Evolutionary conservation across 768 basidiomycete genomes (phyloP).

Genomic region (Chalciporus sphaerocephalus): DNA sequence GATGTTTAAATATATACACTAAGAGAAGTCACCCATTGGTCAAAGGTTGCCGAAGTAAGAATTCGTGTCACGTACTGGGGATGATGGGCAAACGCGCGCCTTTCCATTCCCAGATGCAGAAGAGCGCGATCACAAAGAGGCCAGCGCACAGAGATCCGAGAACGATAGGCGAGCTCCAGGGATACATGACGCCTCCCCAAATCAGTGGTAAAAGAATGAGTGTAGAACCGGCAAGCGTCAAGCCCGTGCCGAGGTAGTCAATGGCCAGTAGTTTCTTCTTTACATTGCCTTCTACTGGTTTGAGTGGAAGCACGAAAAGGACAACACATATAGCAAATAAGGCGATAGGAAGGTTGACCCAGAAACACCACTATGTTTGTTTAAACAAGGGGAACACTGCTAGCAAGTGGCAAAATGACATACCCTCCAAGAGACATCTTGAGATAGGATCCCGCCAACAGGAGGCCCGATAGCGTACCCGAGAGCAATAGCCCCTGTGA

Average conservation of each 20-base stretch:
- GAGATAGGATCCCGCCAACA: constrained; percentile 59
- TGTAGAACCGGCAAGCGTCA: constrained; percentile 59
- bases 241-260: constrained; percentile 56
- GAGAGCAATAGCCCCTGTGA: constrained; percentile 49
- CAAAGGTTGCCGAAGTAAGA: not conserved
- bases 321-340: constrained; percentile 52
- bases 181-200: constrained; percentile 72
- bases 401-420: constrained; percentile 14
- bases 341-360: constrained; percentile 64
- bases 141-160: constrained; percentile 57
- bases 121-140: constrained; percentile 47
- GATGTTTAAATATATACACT: constrained; percentile 71
- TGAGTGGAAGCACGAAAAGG: constrained; percentile 61
- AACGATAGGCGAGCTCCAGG: constrained; percentile 67
- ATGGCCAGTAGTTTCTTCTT: constrained; percentile 57
- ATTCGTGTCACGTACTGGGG: constrained; percentile 45
- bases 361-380: constrained; percentile 61
- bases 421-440: constrained; percentile 62
- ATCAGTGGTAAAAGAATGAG: constrained; percentile 67
- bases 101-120: constrained; percentile 72
- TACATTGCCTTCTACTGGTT: constrained; percentile 58
- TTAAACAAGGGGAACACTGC: not conserved
- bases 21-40: not conserved
- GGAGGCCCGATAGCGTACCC: constrained; percentile 67
- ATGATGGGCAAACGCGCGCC: constrained; percentile 67